Evolutionary conservation across 2,329 filamentous ascomycete genomes (phyloP).

Genomic region (Fusarium agapanthi): DNA sequence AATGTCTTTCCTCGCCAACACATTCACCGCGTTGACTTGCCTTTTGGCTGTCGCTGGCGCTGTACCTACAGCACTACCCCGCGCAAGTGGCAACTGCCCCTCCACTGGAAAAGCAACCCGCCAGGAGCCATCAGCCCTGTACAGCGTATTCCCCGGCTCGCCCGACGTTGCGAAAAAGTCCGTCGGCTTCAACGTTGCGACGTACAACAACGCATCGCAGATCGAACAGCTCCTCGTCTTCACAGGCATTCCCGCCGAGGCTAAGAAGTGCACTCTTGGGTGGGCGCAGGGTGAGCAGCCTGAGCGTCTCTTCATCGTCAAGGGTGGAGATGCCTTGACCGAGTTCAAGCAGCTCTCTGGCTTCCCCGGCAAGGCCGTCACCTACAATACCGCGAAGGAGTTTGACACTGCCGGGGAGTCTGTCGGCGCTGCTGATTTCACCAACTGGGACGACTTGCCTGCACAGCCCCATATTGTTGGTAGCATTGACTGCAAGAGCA

Average conservation of each 20-base stretch:
- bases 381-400: slow-evolving; percentile 32
- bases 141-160: slow-evolving; percentile 29
- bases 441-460: slow-evolving; percentile 41
- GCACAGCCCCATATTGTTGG: slow-evolving; percentile 38
- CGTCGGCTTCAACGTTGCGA: slow-evolving; percentile 36
- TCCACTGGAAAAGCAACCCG: not conserved
- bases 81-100: slow-evolving; percentile 14
- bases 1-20: slow-evolving; percentile 16
- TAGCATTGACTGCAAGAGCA: slow-evolving; percentile 40
- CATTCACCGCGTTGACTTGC: slow-evolving; percentile 9
- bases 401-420: slow-evolving; percentile 30
- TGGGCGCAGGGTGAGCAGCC: slow-evolving; percentile 50
- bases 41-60: slow-evolving; percentile 19
- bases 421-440: slow-evolving; percentile 43
- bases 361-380: slow-evolving; percentile 38
- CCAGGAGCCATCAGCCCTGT: slow-evolving; percentile 17
- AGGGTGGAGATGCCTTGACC: slow-evolving; percentile 39
- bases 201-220: slow-evolving; percentile 36
- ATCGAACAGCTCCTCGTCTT: slow-evolving; percentile 47
- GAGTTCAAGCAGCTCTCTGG: slow-evolving; percentile 39
- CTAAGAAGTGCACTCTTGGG: slow-evolving; percentile 43
- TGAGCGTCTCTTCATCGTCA: slow-evolving; percentile 51
- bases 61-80: slow-evolving; percentile 13
- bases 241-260: slow-evolving; percentile 42
- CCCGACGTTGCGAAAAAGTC: slow-evolving; percentile 26